Evolutionary conservation across 164 flowering plant species (phyloP).

Genomic region (Vitis rupestris): DNA sequence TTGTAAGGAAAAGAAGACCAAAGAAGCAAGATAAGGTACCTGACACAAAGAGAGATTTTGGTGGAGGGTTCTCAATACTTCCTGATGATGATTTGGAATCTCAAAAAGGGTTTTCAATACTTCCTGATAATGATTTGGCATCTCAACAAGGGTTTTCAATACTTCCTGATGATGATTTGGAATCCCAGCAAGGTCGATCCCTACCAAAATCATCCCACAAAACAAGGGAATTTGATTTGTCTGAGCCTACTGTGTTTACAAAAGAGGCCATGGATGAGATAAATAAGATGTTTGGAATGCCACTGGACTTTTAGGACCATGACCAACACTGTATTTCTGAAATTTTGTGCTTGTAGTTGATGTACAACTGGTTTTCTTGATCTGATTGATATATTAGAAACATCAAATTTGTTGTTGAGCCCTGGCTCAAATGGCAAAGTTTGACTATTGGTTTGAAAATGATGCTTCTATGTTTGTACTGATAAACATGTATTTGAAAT

Average conservation of each 20-base stretch:
- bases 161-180: slow-evolving; percentile 59
- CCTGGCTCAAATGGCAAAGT: too few species aligned
- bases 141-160: slow-evolving; percentile 50
- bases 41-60: slow-evolving; percentile 23
- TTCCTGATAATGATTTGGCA: slow-evolving; percentile 48
- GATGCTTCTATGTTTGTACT: too few species aligned
- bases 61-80: slow-evolving; percentile 63
- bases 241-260: slow-evolving; percentile 76
- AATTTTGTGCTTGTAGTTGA: not conserved
- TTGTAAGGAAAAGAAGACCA: slow-evolving; percentile 53
- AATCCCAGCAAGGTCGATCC: slow-evolving; percentile 17
- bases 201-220: slow-evolving; percentile 28
- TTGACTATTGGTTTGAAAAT: too few species aligned
- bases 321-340: not conserved
- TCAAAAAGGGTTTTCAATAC: slow-evolving; percentile 54
- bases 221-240: slow-evolving; percentile 45
- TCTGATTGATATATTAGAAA: too few species aligned
- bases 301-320: slow-evolving; percentile 64
- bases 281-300: slow-evolving; percentile 85
- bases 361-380: not conserved
- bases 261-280: slow-evolving; percentile 93
- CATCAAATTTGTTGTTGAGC: too few species aligned
- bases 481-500: too few species aligned
- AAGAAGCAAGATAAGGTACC: slow-evolving; percentile 40
- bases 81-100: slow-evolving; percentile 42